A percentile compares a stretch with the other conserved stretches of the same genome.
Conservation (phyloP, 352 stramenopile species). For the Phytophthora pseudosyringae region DNA sequence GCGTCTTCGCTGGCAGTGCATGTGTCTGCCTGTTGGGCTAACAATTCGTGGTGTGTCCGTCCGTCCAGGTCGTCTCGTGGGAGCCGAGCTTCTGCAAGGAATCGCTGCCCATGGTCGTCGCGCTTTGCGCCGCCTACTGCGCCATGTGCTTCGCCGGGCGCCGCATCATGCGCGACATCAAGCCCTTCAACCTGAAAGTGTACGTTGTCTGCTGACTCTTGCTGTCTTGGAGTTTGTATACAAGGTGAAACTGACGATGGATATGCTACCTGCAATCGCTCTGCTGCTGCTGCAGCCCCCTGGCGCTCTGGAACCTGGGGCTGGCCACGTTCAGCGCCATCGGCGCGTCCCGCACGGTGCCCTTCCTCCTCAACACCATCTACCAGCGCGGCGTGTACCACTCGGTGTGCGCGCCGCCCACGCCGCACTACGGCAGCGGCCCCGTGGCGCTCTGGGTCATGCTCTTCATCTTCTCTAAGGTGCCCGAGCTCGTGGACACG, state of each 20-base stretch:
- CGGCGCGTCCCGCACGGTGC: constrained; percentile 73
- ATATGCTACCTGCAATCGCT: constrained; percentile 1
- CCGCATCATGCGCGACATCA: constrained; percentile 80
- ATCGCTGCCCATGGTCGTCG: constrained; percentile 63
- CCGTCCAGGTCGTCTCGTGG: constrained; percentile 63
- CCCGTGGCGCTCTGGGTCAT: constrained; percentile 79
- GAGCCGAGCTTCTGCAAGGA: constrained; percentile 71
- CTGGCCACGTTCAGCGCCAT: constrained; percentile 84
- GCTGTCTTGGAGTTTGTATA: constrained; percentile 25
- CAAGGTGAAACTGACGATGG: constrained; percentile 22
- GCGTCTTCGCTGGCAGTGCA: constrained; percentile 14
- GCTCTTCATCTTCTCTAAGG: constrained; percentile 91
- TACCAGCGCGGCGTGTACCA: constrained; percentile 81
- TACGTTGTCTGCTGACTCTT: constrained; percentile 36
- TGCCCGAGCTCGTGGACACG: constrained; percentile 96
- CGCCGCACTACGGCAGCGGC: constrained; percentile 71
- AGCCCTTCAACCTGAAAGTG: constrained; percentile 83
- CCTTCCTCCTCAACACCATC: constrained; percentile 87
- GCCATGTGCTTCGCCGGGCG: constrained; percentile 80
- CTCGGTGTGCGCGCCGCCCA: constrained; percentile 79
- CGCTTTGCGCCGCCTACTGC: constrained; percentile 72
- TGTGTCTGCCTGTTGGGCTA: constrained; percentile 6
- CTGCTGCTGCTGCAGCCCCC: constrained; percentile 36
- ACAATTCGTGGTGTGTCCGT: constrained; percentile 9
- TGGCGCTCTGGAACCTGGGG: constrained; percentile 83